Evolutionary conservation across 768 basidiomycete species (phyloP).

Genomic region (Phlebiopsis gigantea): DNA sequence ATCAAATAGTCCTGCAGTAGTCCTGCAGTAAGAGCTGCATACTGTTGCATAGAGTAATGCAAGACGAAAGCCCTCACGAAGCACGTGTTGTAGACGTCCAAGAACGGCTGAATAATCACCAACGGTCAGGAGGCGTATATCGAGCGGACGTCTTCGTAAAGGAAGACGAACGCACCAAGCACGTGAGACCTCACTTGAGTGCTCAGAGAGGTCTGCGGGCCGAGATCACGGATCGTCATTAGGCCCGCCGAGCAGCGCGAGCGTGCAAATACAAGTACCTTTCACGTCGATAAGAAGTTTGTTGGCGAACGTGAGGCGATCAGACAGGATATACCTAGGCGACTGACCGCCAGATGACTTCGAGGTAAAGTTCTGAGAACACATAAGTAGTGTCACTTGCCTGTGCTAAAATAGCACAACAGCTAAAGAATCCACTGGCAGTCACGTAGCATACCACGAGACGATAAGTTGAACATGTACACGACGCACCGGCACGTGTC

Average conservation of each 20-base stretch:
- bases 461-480: too few species aligned
- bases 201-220: not conserved
- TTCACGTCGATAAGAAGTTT: not conserved
- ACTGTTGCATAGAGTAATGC: not conserved
- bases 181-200: not conserved
- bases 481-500: too few species aligned
- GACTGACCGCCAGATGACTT: not conserved
- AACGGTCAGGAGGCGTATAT: too few species aligned
- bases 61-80: too few species aligned
- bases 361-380: not conserved
- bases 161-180: not conserved
- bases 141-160: not conserved
- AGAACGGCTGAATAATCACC: too few species aligned
- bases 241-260: not conserved
- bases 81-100: too few species aligned
- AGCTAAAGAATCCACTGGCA: too few species aligned
- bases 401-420: too few species aligned
- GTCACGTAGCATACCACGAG: too few species aligned
- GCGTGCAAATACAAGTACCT: not conserved
- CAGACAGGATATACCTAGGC: not conserved
- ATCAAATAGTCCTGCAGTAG: slow-evolving; percentile 47
- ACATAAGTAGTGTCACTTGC: too few species aligned
- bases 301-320: not conserved
- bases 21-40: not conserved
- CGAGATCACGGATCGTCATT: not conserved